phyloP scores from a whole-genome alignment of 805 yeast genomes.

The Starmerella geochares region DNA sequence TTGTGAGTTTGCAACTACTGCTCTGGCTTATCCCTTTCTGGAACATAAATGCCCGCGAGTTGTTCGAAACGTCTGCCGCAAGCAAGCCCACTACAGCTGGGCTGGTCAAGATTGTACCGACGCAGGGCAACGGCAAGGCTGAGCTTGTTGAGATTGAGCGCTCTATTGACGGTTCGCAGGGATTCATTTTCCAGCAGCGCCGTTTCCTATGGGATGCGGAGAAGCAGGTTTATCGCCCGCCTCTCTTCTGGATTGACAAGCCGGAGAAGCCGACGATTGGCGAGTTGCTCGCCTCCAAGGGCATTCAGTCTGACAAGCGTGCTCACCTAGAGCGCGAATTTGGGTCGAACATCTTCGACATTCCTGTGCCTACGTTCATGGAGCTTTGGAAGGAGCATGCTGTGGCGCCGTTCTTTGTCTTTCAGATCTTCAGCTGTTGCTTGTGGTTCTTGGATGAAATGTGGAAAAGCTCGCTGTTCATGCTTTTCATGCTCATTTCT shows the following conservation, averaged over 20 bases:
- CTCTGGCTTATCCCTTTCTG: conserved; percentile 89
- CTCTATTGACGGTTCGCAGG: conserved; percentile 45
- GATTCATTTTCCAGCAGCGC: conserved; percentile 84
- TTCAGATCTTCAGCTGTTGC: conserved; percentile 91
- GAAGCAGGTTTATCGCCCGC: conserved; percentile 58
- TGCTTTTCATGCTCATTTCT: conserved; percentile 80
- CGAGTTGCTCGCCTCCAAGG: conserved; percentile 46
- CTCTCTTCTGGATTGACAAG: conserved; percentile 58
- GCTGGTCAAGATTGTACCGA: conserved; percentile 66
- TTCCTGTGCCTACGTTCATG: conserved; percentile 83
- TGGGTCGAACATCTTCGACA: conserved; percentile 83
- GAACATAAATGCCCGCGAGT: conserved; percentile 62
- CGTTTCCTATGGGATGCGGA: conserved; percentile 62
- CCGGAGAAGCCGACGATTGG: conserved; percentile 43
- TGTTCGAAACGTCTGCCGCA: conserved; percentile 57
- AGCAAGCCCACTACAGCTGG: conserved; percentile 50
- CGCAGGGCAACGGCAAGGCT: conserved; percentile 76
- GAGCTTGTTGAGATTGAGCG: conserved; percentile 60
- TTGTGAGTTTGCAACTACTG: conserved; percentile 62
- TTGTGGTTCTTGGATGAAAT: conserved; percentile 93
- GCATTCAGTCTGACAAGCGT: conserved; percentile 34
- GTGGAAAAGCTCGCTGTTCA: conserved; percentile 90
- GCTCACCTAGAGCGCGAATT: conserved; percentile 42
- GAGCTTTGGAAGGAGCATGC: conserved; percentile 96
- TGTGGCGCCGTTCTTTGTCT: conserved; percentile 94